Base-by-base conservation (phyloP, 1,139 yeast genomes). In the Candida tropicalis region DNA sequence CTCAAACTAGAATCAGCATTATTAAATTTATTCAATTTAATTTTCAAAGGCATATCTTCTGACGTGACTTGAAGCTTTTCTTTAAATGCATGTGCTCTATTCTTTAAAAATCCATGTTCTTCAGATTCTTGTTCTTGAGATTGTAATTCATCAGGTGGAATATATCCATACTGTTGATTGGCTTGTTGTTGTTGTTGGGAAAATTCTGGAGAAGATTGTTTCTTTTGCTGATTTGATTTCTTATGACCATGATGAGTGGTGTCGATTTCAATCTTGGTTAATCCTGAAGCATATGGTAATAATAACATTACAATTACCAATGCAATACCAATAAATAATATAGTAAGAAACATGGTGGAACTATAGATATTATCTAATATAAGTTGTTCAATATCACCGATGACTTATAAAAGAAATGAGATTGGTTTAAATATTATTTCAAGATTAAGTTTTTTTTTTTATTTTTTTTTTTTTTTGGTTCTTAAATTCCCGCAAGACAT, bases 91-190 rank as follows among this genome's bases (percentile, higher is more conserved):
- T 62, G 49, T 8, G 66, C 58, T n/a, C 52, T 54, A 4, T 62
- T 59, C 31, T 48, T 53, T n/a, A 53, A 40, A 6, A 58, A 42
- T 12, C 40, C 36, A n/a, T 44, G 41, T 3, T 48, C 46, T 7
- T 51, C 40, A 5, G 54, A 50, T 17, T 52, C 43, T 22, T 45
- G 36, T 1, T 31, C 35, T 5, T 37, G 47, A 44, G 41, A 43
- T 10, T 48, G 44, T 12, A 55, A 56, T 44, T 67, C 73, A 51
- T 72, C 77, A 25, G 77, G 77, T 4, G 77, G 76, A 29, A 69
- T 51, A 50, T 73, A 73, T 1, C 71, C 75, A 31, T 45, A 48
- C 11, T 37, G 31, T 28, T 37, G 39, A 36, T 42, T 35, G 7
- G 28, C 17, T 22, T 31, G 45, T 9, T 39, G 36, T 13, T 26